These are phyloP conservation scores for Eucalyptus pauciflora DNA, from an alignment of 345 rosid genomes.

Conservation along the genomic window DNA sequence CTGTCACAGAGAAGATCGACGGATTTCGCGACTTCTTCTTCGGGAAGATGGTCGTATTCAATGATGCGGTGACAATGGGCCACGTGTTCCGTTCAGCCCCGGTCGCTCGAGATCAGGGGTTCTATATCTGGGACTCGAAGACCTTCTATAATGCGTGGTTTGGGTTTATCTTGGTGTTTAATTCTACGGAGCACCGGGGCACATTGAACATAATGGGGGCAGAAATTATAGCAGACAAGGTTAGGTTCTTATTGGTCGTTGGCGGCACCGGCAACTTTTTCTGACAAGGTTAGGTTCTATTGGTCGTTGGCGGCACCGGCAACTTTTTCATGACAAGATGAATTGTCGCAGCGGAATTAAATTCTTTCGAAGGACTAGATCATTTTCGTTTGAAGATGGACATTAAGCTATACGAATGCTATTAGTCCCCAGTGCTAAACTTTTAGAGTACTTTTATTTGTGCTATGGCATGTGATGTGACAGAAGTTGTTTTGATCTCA, in stretches of 20 bases:
- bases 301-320: conserved; percentile 52
- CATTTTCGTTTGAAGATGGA: conserved; percentile 42
- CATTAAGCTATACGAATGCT: conserved; percentile 29
- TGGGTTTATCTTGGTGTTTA: conserved; percentile 40
- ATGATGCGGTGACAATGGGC: conserved; percentile 39
- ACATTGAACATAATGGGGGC: conserved; percentile 45
- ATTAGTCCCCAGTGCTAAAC: not conserved
- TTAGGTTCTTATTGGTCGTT: conserved; percentile 48
- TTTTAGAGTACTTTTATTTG: not conserved
- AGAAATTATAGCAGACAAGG: conserved; percentile 35
- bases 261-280: conserved; percentile 63
- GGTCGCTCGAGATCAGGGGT: conserved; percentile 49
- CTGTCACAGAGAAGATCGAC: conserved; percentile 9
- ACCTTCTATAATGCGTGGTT: conserved; percentile 24
- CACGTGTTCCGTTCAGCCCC: conserved; percentile 21
- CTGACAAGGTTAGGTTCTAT: conserved; percentile 45
- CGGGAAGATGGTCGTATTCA: conserved; percentile 42
- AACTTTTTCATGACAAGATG: conserved; percentile 69
- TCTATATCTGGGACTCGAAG: conserved; percentile 51
- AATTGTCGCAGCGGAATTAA: conserved; percentile 33
- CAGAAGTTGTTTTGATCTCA: not conserved
- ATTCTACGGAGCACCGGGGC: conserved; percentile 39
- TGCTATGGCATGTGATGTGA: not conserved
- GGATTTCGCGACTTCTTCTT: conserved; percentile 19
- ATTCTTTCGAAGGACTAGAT: conserved; percentile 23